Evolutionary conservation across 2,329 filamentous ascomycete genomes (phyloP).

Genomic region (Ophiostoma triangulosporum): DNA sequence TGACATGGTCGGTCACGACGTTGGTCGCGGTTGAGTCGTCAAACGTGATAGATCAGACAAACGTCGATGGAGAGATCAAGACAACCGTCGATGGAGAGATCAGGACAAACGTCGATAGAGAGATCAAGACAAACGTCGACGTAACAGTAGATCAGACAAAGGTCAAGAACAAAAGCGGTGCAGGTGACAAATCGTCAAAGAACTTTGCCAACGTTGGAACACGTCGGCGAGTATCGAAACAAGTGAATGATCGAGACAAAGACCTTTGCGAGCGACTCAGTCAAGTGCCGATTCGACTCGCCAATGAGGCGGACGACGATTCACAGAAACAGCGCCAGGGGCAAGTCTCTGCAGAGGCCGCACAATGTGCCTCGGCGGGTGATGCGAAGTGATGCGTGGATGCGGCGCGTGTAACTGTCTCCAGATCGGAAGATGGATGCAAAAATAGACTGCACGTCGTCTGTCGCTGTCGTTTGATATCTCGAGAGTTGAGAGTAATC

Average conservation of each 20-base stretch:
- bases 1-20: conserved; percentile 37
- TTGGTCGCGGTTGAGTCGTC: conserved; percentile 11
- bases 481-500: neutral
- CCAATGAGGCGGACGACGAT: conserved; percentile 9
- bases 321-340: conserved; percentile 5
- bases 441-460: neutral
- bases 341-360: neutral
- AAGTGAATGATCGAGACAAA: conserved; percentile 5
- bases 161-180: neutral
- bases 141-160: too few species aligned
- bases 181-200: neutral
- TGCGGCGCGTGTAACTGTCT: neutral
- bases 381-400: neutral
- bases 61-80: too few species aligned
- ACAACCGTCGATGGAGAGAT: too few species aligned
- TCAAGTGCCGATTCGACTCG: conserved; percentile 1
- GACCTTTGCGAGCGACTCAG: neutral
- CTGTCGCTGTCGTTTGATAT: neutral
- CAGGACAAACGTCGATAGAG: too few species aligned
- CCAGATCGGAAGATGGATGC: neutral
- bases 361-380: neutral
- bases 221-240: neutral
- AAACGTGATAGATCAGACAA: neutral
- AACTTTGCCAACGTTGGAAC: too few species aligned
- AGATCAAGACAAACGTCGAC: too few species aligned